A percentile compares a stretch with the other conserved stretches of the same genome.
These are phyloP conservation scores for Xerocomellus intermedius DNA, from an alignment of 768 basidiomycete genomes.

Conservation along the genomic window DNA sequence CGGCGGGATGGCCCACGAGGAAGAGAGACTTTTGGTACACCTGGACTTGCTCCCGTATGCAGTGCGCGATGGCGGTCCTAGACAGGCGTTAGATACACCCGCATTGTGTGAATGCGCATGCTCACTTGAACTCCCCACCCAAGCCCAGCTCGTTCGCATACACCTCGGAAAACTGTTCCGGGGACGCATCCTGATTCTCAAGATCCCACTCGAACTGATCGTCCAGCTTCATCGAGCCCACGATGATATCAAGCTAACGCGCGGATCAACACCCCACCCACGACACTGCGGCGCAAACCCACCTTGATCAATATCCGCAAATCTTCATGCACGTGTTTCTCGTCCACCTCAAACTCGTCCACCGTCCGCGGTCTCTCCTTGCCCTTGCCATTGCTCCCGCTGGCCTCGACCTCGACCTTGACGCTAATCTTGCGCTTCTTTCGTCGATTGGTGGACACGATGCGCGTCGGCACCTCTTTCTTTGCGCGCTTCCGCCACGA, in stretches of 20 bases:
- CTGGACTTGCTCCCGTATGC: conserved; percentile 93
- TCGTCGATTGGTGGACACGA: conserved; percentile 31
- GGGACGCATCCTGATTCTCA: conserved; percentile 72
- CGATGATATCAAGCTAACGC: conserved; percentile 86
- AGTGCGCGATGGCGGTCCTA: conserved; percentile 93
- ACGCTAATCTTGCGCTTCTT: conserved; percentile 44
- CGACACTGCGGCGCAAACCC: conserved; percentile 19
- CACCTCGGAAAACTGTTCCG: conserved; percentile 89
- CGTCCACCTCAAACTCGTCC: conserved; percentile 66
- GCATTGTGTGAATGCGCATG: not conserved
- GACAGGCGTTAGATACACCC: conserved; percentile 10
- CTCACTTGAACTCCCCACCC: conserved; percentile 89
- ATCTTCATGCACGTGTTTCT: conserved; percentile 71
- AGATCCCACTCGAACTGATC: conserved; percentile 99
- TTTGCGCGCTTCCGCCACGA: conserved; percentile 59
- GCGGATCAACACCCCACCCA: conserved; percentile 6
- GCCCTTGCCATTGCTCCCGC: conserved; percentile 23
- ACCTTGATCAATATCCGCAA: conserved; percentile 93
- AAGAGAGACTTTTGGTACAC: conserved; percentile 89
- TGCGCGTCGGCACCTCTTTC: conserved; percentile 30
- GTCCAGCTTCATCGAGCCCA: conserved; percentile 88
- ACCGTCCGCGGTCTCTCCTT: conserved; percentile 50
- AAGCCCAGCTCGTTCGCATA: conserved; percentile 88
- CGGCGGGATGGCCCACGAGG: conserved; percentile 83
- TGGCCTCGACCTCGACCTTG: conserved; percentile 27